Base-by-base conservation (phyloP, 164 flowering plant species). In the Nymphaea thermarum region DNA sequence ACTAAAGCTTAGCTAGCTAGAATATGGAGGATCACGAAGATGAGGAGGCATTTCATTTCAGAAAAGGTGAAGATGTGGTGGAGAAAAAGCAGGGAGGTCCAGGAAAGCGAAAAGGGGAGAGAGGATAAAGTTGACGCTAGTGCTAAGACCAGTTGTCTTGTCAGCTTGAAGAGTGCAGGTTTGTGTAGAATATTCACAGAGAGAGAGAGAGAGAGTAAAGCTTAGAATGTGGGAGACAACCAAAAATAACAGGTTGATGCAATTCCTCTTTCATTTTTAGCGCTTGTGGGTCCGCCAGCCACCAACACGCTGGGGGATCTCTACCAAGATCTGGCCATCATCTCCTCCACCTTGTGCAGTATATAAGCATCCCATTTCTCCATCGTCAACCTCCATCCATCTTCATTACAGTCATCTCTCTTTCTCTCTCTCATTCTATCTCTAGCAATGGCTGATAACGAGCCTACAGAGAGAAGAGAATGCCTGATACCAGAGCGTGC, bases 401-500 rank as follows among this genome's bases (percentile, higher is more conserved):
- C 7, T 47, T 47, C 55, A 47, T 47, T 14, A 25, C 55, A 47
- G 7, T 47, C 55, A 47, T 47, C 55, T 47, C 55, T 47, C 55
- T 47, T 2, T 47, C 6, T 47, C 55, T 3, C 55, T 2, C 55
- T 47, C 55, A 47, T 47, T 25, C 36, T 25, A 25, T 25, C 36
- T 25, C 36, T 25, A 25, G 36, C 64, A 74, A 88, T 90, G 96
- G 93, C 93, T 43, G 98, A 88, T 43, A 6, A 75, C 4, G 77
- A 83, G 36, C 71, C 65, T n/a, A 55, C 73, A 43, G 55, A 71
- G 0, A 77, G 65, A 74, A 85, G 87, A 73, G 82, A 76, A 77
- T 82, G 91, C 43, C 73, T 74, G 3, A 73, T 91, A 15, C 99
- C 98, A 0, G 99, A 94, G 66, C 75, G 83, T 65, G 70, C 84